These are phyloP conservation scores for Talaromyces marneffei DNA, from an alignment of 2,329 filamentous ascomycete genomes.

Conservation along the genomic window DNA sequence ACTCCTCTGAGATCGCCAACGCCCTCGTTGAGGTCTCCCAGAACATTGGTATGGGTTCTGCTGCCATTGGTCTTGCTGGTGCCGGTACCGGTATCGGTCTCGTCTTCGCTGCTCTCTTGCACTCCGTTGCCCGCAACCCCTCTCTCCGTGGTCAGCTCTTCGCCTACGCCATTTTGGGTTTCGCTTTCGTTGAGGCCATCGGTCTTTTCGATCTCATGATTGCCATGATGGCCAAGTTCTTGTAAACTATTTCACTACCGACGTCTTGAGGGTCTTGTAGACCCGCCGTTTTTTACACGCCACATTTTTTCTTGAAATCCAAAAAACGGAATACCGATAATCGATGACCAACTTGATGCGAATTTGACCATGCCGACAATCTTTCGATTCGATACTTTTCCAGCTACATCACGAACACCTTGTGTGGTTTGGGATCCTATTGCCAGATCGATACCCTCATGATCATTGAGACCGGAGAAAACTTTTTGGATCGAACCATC, in stretches of 20 bases:
- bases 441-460: conserved; percentile 5
- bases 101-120: conserved; percentile 84
- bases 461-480: not conserved
- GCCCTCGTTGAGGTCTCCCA: conserved; percentile 86
- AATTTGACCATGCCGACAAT: conserved; percentile 6
- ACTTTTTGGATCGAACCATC: not conserved
- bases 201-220: conserved; percentile 81
- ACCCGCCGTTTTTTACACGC: not conserved
- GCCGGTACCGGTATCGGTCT: conserved; percentile 93
- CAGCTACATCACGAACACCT: not conserved
- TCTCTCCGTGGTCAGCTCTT: conserved; percentile 92
- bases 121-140: conserved; percentile 89
- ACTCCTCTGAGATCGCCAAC: conserved; percentile 79
- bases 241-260: conserved; percentile 34
- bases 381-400: conserved; percentile 2
- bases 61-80: conserved; percentile 87
- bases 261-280: not conserved
- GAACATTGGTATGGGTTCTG: conserved; percentile 83
- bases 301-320: not conserved
- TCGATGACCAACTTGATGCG: conserved; percentile 5
- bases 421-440: not conserved
- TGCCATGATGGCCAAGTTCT: conserved; percentile 90
- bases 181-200: conserved; percentile 83
- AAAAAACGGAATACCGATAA: conserved; percentile 5
- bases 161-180: conserved; percentile 92